A percentile compares a stretch with the other conserved stretches of the same genome.
phyloP scores from a whole-genome alignment of 345 rosid genomes.

The Euphorbia peplus region DNA sequence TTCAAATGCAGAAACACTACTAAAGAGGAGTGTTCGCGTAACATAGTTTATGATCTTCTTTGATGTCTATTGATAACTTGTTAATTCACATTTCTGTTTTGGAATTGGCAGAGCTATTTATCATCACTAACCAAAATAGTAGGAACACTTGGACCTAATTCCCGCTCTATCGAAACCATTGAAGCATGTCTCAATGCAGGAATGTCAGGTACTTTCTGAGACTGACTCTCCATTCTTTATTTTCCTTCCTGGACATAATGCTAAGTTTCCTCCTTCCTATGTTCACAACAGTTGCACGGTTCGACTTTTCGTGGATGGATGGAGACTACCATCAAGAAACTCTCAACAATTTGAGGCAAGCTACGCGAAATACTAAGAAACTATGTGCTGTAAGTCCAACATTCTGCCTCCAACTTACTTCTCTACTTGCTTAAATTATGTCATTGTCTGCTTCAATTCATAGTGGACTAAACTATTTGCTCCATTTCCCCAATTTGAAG shows the following conservation, averaged over 20 bases:
- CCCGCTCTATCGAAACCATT: conserved; percentile 31
- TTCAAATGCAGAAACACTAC: no score
- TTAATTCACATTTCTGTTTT: not conserved
- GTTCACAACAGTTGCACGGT: conserved; percentile 27
- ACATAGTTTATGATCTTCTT: no score
- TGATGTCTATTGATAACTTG: no score
- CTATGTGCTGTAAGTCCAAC: conserved; percentile 33
- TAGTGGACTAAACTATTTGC: not conserved
- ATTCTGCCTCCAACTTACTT: not conserved
- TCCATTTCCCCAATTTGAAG: conserved; percentile 14
- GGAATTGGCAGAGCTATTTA: conserved; percentile 22
- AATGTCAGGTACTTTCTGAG: conserved; percentile 30
- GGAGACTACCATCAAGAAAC: conserved; percentile 43
- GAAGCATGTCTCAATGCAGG: conserved; percentile 37
- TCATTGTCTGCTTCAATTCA: not conserved
- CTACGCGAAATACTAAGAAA: conserved; percentile 34
- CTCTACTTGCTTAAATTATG: no score
- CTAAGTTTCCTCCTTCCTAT: not conserved
- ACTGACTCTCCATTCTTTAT: not conserved
- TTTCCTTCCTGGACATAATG: not conserved
- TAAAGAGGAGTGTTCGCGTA: no score
- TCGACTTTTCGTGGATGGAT: conserved; percentile 38
- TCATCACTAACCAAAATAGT: conserved; percentile 35
- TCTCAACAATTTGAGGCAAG: conserved; percentile 34
- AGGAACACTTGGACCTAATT: conserved; percentile 40